phyloP scores from a whole-genome alignment of 2,329 filamentous ascomycete genomes.

The Ophiostoma sp. region DNA sequence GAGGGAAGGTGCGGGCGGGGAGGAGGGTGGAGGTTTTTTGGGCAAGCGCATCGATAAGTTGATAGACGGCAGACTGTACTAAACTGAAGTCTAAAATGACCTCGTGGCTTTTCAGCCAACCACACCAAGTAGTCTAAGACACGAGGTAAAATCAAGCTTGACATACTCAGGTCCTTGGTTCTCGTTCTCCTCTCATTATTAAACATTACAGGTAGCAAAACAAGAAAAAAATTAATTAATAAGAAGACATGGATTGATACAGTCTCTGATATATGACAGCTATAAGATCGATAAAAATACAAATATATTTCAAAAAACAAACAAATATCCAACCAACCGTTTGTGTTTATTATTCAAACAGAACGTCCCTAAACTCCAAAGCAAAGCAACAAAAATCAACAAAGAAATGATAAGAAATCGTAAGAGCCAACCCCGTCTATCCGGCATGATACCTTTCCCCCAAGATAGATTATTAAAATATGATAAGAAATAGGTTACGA shows the following conservation, averaged over 20 bases:
- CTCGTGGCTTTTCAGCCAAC: background rate
- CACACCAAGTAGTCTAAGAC: background rate
- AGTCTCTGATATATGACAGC: background rate
- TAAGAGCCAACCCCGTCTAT: background rate
- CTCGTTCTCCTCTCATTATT: too few species aligned
- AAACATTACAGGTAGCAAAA: background rate
- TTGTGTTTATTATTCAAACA: background rate
- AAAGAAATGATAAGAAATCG: background rate
- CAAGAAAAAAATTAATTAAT: background rate
- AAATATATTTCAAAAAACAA: background rate
- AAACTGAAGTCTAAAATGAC: background rate
- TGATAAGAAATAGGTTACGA: background rate
- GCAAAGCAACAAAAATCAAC: background rate
- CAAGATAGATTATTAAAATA: background rate
- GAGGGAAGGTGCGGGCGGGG: background rate
- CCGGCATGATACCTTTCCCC: background rate
- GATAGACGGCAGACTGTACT: background rate
- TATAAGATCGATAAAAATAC: background rate
- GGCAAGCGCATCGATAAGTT: slow-evolving; percentile 11
- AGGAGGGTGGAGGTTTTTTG: background rate
- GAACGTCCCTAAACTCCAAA: background rate
- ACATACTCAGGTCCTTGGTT: background rate
- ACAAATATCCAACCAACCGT: background rate
- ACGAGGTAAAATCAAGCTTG: background rate
- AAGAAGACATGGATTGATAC: background rate